Evolutionary conservation across 805 yeast species (phyloP), one percentile per base, ranked within the genome.

Genomic region (Schwanniomyces occidentalis): DNA sequence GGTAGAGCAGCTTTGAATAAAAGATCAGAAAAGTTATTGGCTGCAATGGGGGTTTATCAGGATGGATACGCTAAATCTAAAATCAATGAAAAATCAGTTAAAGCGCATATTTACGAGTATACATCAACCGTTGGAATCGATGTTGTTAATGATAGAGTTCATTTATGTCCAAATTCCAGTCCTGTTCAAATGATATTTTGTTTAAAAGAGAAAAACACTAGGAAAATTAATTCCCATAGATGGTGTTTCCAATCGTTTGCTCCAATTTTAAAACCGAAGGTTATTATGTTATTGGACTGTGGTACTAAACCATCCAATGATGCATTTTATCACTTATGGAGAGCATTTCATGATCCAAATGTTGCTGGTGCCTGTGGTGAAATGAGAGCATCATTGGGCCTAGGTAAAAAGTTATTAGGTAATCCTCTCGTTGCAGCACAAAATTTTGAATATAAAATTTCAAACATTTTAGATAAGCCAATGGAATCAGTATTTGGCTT

Each of bases 311-410:
- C 98, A 2, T 77, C 85, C 4, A 75, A 78, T 42, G 87, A 85
- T 46, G 82, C 97, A 2, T 77, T 91, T 33, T 90, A 86, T 58
- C 85, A 86, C 47, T 64, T 93, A 37, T 91, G 99, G 99, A 81
- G 80, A 56, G 77, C 90, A 25, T 93, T 91, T 54, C 78, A 77
- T 42, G 76, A 76, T 50, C 83, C 88, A 2, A 75, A 79, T 35
- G 95, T 91, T 14, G 99, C 95, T 2, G 99, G 99, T 24, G 95
- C 97, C 1, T 91, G 99, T 76, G 99, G 99, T 35, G 98, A 93
- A 56, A 91, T 93, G 61, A 82, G 80, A 45, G 95, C 93, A 0
- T 80, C 83, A 58, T 65, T 90, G 35, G 97, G 98, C 2, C 68
- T 66, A 29, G 60, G 64, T 10, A 61, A 60, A 27, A 50, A 50